Evolutionary conservation across 2,329 filamentous ascomycete species (phyloP), one percentile per base, ranked within the genome.

Genomic region (Alternaria triticimaculans): DNA sequence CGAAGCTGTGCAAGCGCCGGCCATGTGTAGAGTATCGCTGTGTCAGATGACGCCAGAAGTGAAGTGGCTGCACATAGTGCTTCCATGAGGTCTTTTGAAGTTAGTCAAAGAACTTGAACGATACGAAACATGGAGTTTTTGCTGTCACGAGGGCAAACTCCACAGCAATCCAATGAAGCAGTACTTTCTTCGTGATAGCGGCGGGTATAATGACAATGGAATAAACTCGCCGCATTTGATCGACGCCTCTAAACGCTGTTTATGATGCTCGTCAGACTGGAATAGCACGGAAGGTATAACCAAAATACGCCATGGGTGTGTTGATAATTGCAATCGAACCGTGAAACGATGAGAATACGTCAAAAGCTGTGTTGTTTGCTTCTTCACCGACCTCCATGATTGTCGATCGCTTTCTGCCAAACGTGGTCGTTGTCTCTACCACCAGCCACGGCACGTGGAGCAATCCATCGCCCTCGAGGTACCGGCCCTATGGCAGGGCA

Each of bases 221-320:
- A 30, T 12, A 30, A 12, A 30, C 11, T 30, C 28, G 28, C 10
- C 2, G 28, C 28, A 30, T 30, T 12, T 12, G 28, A 30, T 30
- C 28, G 28, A 30, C 28, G 28, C 28, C 28, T 30, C 1, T 5
- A 30, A 25, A 25, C 23, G 23, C 21, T 21, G 9, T 26, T 8
- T 26, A 26, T 28, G 26, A 5, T 28, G 28, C 30, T 37, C 30
- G 30, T 37, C 14, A 37, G 14, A 8, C 0, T 15, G 30, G 3
- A 8, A 8, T 15, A 4, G 1, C 30, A n/a, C 5, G 1, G 5
- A 4, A 37, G 33, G 33, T 37, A 3, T 0, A 3, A 6, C 33
- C 33, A 2, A 37, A n/a, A 0, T 37, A 37, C 7, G 33, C 33
- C 7, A n/a, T 0, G 4, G 2, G 4, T 3, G 1, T 9, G 15